Base-by-base conservation (phyloP, 2,329 filamentous ascomycete species). In the Diaporthe australafricana region DNA sequence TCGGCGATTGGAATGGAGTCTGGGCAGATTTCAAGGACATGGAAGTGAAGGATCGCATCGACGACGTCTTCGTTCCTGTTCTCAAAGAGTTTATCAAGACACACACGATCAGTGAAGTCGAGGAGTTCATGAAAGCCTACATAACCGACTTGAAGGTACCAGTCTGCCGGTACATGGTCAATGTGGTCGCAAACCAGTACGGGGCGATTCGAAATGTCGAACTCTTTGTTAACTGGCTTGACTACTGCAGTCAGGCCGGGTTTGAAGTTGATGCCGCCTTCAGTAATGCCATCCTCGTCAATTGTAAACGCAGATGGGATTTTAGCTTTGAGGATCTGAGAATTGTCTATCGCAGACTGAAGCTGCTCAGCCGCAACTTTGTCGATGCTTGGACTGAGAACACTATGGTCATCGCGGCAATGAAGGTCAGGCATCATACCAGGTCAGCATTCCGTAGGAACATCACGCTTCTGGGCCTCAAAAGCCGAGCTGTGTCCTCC, bases 111-210 rank as follows among this genome's bases (percentile, higher is more conserved):
- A 75, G 76, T 22, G 83, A 86, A 73, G 81, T 81, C 6, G 83
- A 83, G 72, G 78, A 78, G 6, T 85, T 86, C 48, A 73, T 85
- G 45, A 78, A 79, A 62, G 73, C 72, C n/a, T 86, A 81, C 65
- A 76, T 80, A 5, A 75, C 77, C 17, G 77, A 81, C 22, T 75
- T 85, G 52, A 77, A 77, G 30, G 76, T 86, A 9, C 78, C 78
- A 5, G 73, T 85, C 50, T 79, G 80, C 73, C 77, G 74, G 12
- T 79, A 80, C 68, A 76, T 83, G 71, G 83, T 86, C 48, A 83
- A 81, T 3, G 74, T 86, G 30, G 79, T 87, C 73, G 83, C 84
- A 20, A 83, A 84, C 55, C 81, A 81, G 68, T 86, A 85, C 73
- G 84, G 80, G 16, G 78, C 79, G 27, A 76, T 79, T 35, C 82